phyloP scores from a whole-genome alignment of 331 rosid genomes.

The Acacia pycnantha region DNA sequence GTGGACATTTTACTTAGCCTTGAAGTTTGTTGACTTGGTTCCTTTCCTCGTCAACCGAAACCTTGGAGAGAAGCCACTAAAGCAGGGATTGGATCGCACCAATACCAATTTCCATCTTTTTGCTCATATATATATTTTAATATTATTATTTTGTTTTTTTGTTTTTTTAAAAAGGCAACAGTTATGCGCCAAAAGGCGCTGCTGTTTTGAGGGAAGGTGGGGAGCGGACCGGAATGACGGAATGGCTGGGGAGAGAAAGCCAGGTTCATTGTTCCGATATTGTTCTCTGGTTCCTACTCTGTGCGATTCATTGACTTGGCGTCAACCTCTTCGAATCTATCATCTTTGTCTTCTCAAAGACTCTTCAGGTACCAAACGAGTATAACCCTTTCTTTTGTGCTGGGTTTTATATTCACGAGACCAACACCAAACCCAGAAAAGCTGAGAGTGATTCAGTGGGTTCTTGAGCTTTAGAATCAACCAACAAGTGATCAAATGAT shows the following conservation, averaged over 20 bases:
- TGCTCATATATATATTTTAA: no score
- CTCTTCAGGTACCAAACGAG: background rate
- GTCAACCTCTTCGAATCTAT: background rate
- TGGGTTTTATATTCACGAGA: background rate
- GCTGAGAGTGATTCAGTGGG: background rate
- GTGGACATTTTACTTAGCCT: background rate
- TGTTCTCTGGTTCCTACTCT: background rate
- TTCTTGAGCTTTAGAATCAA: background rate
- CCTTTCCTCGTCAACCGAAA: background rate
- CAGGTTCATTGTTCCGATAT: no score
- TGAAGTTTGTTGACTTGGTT: background rate
- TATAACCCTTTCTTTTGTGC: background rate
- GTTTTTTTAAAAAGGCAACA: no score
- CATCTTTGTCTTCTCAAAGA: background rate
- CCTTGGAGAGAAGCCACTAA: background rate
- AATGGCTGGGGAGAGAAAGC: no score
- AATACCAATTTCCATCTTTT: no score
- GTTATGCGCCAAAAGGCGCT: no score
- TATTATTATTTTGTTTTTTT: no score
- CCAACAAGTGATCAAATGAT: background rate
- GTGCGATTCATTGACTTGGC: background rate
- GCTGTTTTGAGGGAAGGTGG: no score
- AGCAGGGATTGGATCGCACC: no score
- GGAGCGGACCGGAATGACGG: no score
- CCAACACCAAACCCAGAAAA: background rate